Evolutionary conservation across 1,284 basidiomycete species (phyloP), one percentile per base, ranked within the genome.

Genomic region (Leccinum fallax): DNA sequence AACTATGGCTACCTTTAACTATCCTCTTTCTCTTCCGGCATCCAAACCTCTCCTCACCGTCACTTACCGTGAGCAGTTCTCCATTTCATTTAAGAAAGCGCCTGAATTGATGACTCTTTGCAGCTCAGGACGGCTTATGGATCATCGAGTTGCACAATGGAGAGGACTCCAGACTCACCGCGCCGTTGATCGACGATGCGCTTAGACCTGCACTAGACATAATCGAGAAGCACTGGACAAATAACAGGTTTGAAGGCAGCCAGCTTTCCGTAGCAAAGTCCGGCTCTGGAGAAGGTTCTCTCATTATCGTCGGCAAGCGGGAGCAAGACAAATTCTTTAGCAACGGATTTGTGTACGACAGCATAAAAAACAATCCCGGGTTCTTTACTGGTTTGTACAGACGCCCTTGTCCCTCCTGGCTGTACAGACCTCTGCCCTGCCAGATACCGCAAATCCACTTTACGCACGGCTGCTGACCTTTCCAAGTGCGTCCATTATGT

Each of bases 301-400:
- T 96, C 46, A 86, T 95, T 59, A 85, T 95, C 56, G 87, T 92
- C 4, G 91, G 92, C 7, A 85, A 84, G 58, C 81, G 82, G 62
- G 82, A 82, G 61, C 88, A 92, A 71, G 85, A 93, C 71, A 95
- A 94, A 77, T 96, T 95, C 82, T 96, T 95, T 77, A 91, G 89
- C 75, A 95, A 95, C 72, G 94, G 93, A 4, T 66, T 67, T 61
- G 54, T 59, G 36, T 70, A 64, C 30, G 83, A 82, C 40, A 85
- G 82, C 32, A 80, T 87, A 9, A 76, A 83, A 46, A 79, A 81
- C 43, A 85, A 94, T 65, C 84, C 86, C 4, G 82, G 82, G 62
- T 95, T 94, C 77, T 93, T 95, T 76, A 82, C 83, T 52, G 76
- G 93, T 94, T 69, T 67, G 85, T 77, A 24, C 19, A 11, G 15